Evolutionary conservation across 306 rosid species (phyloP).

Genomic region (Acmispon strigosus): DNA sequence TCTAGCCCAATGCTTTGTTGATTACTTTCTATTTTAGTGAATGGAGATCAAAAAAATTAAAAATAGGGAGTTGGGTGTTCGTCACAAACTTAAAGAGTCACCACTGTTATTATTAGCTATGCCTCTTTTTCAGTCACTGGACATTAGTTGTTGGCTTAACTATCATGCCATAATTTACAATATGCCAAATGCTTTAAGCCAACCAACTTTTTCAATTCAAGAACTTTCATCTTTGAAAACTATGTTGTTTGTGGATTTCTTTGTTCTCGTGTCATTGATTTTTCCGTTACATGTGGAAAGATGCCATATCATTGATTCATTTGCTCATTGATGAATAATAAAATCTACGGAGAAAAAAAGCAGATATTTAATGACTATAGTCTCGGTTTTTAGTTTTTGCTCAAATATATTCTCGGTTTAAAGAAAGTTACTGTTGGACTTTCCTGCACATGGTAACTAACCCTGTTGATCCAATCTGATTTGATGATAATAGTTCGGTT

Average conservation of each 20-base stretch:
- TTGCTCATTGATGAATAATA: no score
- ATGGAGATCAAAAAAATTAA: no score
- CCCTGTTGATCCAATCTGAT: no score
- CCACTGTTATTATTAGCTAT: not conserved
- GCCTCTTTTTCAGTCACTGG: not conserved
- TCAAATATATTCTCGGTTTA: no score
- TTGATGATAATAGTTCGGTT: no score
- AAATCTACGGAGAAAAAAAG: not conserved
- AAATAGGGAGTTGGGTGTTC: no score
- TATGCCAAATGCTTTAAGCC: not conserved
- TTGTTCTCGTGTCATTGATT: not conserved
- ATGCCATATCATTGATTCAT: no score
- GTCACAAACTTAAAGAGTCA: no score
- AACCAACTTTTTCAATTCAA: not conserved
- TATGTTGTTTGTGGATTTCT: not conserved
- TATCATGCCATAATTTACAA: not conserved
- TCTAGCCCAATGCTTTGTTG: not conserved
- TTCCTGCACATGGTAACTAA: no score
- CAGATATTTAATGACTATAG: not conserved
- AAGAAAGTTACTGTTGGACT: no score
- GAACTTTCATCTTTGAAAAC: not conserved
- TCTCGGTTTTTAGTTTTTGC: no score
- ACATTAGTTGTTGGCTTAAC: not conserved
- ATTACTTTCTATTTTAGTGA: not conserved
- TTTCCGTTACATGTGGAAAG: no score